Percentiles rank a stretch among this genome's conserved stretches.
phyloP scores from a whole-genome alignment of 78 protist genomes.

The Tieghemostelium lacteum region DNA sequence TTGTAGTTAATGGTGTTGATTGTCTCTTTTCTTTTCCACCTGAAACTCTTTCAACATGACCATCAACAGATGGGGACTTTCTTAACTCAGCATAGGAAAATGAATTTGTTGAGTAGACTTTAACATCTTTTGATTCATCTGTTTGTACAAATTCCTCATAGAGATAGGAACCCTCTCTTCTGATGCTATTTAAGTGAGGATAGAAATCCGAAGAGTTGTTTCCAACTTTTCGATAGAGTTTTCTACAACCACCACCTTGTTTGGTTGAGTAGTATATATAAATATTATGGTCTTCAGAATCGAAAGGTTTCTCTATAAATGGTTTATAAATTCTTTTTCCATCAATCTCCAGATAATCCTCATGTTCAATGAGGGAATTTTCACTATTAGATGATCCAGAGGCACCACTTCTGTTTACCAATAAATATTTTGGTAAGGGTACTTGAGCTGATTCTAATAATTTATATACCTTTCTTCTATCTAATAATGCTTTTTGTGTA shows the following conservation, averaged over 20 bases:
- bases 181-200: constrained; percentile 45
- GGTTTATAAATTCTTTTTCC: constrained; percentile 91
- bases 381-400: background rate
- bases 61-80: constrained; percentile 97
- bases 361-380: constrained; percentile 10
- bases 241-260: constrained; percentile 91
- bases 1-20: constrained; percentile 59
- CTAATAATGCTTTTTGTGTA: constrained; percentile 69
- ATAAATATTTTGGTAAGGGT: constrained; percentile 75
- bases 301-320: constrained; percentile 96
- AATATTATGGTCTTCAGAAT: constrained; percentile 96
- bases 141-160: constrained; percentile 92
- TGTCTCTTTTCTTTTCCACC: constrained; percentile 92
- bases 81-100: constrained; percentile 96
- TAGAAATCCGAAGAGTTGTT: constrained; percentile 81
- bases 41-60: constrained; percentile 90
- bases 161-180: constrained; percentile 88
- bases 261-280: constrained; percentile 90
- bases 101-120: constrained; percentile 84
- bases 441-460: constrained; percentile 42
- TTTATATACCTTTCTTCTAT: constrained; percentile 77
- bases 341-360: constrained; percentile 67
- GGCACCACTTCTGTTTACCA: background rate
- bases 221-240: constrained; percentile 94
- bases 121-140: constrained; percentile 88